These are phyloP conservation scores for Suhomyces tanzawaensis DNA, from an alignment of 805 yeast genomes.

Conservation along the genomic window DNA sequence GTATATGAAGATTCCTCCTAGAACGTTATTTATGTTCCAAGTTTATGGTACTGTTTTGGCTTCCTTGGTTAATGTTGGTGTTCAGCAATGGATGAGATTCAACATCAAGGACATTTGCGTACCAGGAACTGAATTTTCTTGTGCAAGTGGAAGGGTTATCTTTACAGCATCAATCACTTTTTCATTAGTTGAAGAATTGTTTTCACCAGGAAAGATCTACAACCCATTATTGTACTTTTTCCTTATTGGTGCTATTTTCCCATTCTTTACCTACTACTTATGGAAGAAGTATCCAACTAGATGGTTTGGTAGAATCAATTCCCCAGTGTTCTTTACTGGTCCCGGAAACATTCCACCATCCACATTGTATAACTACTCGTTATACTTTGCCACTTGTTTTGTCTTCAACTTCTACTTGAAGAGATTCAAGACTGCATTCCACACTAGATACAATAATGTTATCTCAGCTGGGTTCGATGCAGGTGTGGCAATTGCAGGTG, in stretches of 20 bases:
- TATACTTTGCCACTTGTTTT: conserved; percentile 14
- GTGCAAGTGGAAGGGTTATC: conserved; percentile 19
- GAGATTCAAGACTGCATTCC: conserved; percentile 12
- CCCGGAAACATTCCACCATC: conserved; percentile 19
- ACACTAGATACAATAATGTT: conserved; percentile 13
- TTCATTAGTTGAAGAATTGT: conserved; percentile 40
- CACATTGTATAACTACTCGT: conserved; percentile 17
- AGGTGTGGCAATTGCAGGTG: conserved; percentile 32
- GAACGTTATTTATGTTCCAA: conserved; percentile 17
- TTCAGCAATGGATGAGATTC: conserved; percentile 22
- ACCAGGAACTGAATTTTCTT: conserved; percentile 16
- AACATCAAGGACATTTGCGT: conserved; percentile 18
- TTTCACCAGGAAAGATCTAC: conserved; percentile 27
- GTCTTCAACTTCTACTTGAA: conserved; percentile 16
- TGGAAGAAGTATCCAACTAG: conserved; percentile 14
- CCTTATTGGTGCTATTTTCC: conserved; percentile 30
- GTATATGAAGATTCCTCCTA: conserved; percentile 20
- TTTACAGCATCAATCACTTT: conserved; percentile 23
- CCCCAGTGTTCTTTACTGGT: conserved; percentile 14
- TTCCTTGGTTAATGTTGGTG: conserved; percentile 21
- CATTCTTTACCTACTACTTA: conserved; percentile 16
- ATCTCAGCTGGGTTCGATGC: conserved; percentile 16
- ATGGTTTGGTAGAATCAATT: conserved; percentile 17
- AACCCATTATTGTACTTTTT: conserved; percentile 31
- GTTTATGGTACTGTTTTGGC: conserved; percentile 20